Percentiles rank a stretch among this genome's conserved stretches.
These are phyloP conservation scores for Volvox carteri DNA, from an alignment of 163 green algal species.

Conservation along the genomic window DNA sequence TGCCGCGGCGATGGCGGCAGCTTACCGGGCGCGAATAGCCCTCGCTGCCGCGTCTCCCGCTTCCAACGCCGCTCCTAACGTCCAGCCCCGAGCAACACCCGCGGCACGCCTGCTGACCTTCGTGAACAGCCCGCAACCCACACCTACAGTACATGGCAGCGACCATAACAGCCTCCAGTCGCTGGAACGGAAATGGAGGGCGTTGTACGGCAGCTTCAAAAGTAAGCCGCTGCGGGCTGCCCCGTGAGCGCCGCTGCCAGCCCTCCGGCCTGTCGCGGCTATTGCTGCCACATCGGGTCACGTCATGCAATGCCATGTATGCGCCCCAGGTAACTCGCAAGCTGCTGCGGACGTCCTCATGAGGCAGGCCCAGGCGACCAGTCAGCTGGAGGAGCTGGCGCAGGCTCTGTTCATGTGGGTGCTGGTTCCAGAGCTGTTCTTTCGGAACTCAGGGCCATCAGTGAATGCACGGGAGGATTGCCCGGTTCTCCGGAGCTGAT, in stretches of 20 bases:
- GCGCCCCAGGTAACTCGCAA: constrained; percentile 52
- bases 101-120: constrained; percentile 31
- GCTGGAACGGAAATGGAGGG: constrained; percentile 27
- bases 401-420: constrained; percentile 24
- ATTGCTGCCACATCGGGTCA: too few relatives aligned
- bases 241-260: too few relatives aligned
- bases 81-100: not conserved
- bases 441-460: too few relatives aligned
- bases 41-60: not conserved
- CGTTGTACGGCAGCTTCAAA: constrained; percentile 16
- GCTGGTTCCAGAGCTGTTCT: too few relatives aligned
- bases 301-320: too few relatives aligned
- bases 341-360: constrained; percentile 47
- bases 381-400: constrained; percentile 45
- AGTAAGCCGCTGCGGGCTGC: constrained; percentile 3
- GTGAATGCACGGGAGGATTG: too few relatives aligned
- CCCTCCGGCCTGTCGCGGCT: too few relatives aligned
- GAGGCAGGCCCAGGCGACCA: constrained; percentile 31
- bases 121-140: constrained; percentile 33
- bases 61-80: not conserved
- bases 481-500: too few relatives aligned
- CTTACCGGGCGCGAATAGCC: constrained; percentile 8
- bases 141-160: constrained; percentile 1
- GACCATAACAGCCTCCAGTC: not conserved
- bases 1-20: constrained; percentile 1